Conservation (phyloP, 1,284 basidiomycete genomes). For the Cutaneotrichosporon spelunceum region DNA sequence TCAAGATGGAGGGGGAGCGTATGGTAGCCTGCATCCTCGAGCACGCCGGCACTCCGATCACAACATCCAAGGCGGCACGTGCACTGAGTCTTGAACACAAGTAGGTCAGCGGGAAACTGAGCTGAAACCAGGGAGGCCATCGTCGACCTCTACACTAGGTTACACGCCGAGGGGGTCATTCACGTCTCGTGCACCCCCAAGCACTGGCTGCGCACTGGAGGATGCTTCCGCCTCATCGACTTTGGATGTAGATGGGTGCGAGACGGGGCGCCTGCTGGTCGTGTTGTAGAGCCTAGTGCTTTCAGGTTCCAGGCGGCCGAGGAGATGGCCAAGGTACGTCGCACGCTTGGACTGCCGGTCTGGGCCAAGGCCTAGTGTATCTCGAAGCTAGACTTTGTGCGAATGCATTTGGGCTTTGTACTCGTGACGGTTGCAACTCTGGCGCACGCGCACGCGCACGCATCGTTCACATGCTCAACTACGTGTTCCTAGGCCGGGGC, state of each 20-base stretch:
- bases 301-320: neutral
- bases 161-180: conserved; percentile 6
- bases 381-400: neutral
- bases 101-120: neutral
- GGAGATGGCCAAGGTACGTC: neutral
- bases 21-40: neutral
- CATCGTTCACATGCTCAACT: no score
- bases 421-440: neutral
- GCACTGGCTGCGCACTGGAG: conserved; percentile 2
- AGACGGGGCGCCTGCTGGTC: neutral
- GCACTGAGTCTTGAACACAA: neutral
- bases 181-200: conserved; percentile 3
- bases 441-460: no score
- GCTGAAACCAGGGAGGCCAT: conserved; percentile 1
- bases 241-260: conserved; percentile 5
- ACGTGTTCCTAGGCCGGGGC: no score
- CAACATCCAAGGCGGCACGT: neutral
- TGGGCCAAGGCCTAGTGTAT: neutral
- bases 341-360: neutral
- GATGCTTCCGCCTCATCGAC: neutral
- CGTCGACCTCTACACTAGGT: neutral
- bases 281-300: neutral
- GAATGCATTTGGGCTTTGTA: neutral
- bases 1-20: neutral
- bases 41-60: neutral